Evolutionary conservation across 768 basidiomycete genomes (phyloP), one percentile per base, ranked within the genome.

Genomic region (Russula dissimulans): DNA sequence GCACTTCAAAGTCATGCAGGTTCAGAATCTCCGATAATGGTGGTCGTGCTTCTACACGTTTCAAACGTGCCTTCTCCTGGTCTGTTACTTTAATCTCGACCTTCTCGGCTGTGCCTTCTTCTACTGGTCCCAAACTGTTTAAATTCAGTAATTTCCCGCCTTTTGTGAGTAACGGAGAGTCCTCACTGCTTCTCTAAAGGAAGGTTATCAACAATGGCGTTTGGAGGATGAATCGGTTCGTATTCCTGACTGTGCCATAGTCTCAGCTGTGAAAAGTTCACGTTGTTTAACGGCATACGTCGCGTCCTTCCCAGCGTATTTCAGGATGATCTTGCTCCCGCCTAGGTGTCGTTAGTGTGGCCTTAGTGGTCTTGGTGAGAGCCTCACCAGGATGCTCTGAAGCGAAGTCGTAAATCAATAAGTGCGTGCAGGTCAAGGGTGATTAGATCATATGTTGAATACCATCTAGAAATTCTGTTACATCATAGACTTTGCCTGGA

Each of bases 1-100:
- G 29, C 57, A 86, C 91, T 79, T 97, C 95, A 67, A 97, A 97
- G 71, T 98, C 95, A 71, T 97, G 94, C 68, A 98, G 72, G 67
- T 88, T 95, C 32, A 97, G 76, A 54, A 95, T 85, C 71, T 89
- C 88, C 49, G 79, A 79, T 14, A 97, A 77, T 0, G 83, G 78
- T 9, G 93, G 92, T 54, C 88, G 79, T 26, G 81, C 78, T 15
- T 77, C 73, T 18, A 87, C 69, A 18, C 87, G 79, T 12, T 78
- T 77, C 66, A 83, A 81, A 4, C 89, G 83, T 3, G 77, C 81
- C 68, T 82, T 86, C 69, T 95, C 89, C 59, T 80, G 82, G 29
- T 84, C 80, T 0, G 87, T 85, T 22, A 90, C 74, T 57, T 79
- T 77, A 53, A 85, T 80, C 56, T 82, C 77, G 4, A 82, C 78